Evolutionary conservation across 2,329 filamentous ascomycete genomes (phyloP).

Genomic region (Colletotrichum lini): DNA sequence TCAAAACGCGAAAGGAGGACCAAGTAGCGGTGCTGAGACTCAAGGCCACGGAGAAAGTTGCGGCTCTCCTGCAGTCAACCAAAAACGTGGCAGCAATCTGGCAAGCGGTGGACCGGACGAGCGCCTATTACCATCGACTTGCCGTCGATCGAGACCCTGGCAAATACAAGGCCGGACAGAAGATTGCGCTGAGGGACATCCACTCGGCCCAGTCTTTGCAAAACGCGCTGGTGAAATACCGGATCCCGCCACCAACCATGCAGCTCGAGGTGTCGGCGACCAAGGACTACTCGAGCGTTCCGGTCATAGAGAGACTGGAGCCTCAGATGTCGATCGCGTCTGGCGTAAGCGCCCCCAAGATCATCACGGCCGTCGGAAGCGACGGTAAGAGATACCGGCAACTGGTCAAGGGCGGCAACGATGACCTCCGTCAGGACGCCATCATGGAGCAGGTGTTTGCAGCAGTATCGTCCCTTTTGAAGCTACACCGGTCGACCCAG

Average conservation of each 20-base stretch:
- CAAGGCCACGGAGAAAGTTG: constrained; percentile 79
- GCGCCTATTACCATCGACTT: constrained; percentile 75
- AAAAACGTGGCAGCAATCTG: constrained; percentile 71
- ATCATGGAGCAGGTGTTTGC: constrained; percentile 99
- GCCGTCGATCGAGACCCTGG: constrained; percentile 76
- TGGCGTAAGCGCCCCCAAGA: constrained; percentile 93
- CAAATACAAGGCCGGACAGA: constrained; percentile 77
- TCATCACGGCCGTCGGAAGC: constrained; percentile 84
- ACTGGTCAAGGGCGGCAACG: constrained; percentile 94
- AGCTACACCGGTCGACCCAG: constrained; percentile 87
- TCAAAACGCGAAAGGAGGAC: constrained; percentile 79
- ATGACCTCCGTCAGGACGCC: constrained; percentile 95
- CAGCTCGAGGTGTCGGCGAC: constrained; percentile 81
- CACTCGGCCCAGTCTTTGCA: constrained; percentile 74
- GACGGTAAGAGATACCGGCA: constrained; percentile 89
- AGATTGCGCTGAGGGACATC: constrained; percentile 75
- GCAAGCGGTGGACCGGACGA: constrained; percentile 80
- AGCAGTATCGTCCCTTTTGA: constrained; percentile 91
- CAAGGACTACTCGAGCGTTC: constrained; percentile 82
- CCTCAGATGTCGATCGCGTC: constrained; percentile 87
- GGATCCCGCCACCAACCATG: constrained; percentile 91
- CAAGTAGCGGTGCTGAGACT: constrained; percentile 81
- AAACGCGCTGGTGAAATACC: constrained; percentile 73
- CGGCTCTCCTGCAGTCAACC: constrained; percentile 70
- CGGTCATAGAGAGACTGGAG: constrained; percentile 80